Percentiles rank a stretch among this genome's conserved stretches.
phyloP scores from a whole-genome alignment of 805 yeast species.

The Yamadazyma phyllophila region DNA sequence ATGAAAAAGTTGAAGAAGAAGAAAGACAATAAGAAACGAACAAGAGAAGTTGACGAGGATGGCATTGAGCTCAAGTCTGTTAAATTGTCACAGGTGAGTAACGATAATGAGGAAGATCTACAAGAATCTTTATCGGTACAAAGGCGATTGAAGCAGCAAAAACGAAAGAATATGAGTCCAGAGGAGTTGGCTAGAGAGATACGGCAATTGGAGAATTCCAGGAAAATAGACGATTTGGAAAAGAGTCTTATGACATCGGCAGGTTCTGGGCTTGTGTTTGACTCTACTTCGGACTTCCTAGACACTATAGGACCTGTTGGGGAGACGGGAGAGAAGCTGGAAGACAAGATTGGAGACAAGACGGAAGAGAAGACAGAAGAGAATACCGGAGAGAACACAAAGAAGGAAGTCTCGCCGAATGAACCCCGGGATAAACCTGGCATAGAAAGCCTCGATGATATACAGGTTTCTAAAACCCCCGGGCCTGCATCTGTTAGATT shows the following conservation, averaged over 20 bases:
- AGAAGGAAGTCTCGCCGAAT: not conserved
- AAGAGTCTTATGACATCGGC: constrained; percentile 6
- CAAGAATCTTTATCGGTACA: constrained; percentile 19
- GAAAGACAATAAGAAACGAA: constrained; percentile 27
- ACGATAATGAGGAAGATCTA: constrained; percentile 29
- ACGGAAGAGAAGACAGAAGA: not conserved
- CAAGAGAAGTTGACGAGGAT: constrained; percentile 20
- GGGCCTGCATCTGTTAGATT: not conserved
- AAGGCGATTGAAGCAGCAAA: constrained; percentile 25
- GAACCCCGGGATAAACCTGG: too few relatives aligned
- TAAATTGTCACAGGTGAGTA: constrained; percentile 21
- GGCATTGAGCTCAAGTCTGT: constrained; percentile 25
- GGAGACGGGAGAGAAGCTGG: constrained; percentile 1
- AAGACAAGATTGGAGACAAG: not conserved
- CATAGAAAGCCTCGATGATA: not conserved
- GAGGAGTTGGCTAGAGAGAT: constrained; percentile 41
- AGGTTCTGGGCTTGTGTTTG: constrained; percentile 27
- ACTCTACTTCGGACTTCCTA: constrained; percentile 44
- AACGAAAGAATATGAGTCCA: constrained; percentile 26
- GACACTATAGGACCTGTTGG: constrained; percentile 8
- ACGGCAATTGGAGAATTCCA: constrained; percentile 19
- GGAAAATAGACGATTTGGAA: constrained; percentile 18
- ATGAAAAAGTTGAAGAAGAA: constrained; percentile 45
- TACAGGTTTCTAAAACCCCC: not conserved
- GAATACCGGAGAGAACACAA: not conserved